Conservation (phyloP, 768 basidiomycete species). For the Pleurotus djamor region DNA sequence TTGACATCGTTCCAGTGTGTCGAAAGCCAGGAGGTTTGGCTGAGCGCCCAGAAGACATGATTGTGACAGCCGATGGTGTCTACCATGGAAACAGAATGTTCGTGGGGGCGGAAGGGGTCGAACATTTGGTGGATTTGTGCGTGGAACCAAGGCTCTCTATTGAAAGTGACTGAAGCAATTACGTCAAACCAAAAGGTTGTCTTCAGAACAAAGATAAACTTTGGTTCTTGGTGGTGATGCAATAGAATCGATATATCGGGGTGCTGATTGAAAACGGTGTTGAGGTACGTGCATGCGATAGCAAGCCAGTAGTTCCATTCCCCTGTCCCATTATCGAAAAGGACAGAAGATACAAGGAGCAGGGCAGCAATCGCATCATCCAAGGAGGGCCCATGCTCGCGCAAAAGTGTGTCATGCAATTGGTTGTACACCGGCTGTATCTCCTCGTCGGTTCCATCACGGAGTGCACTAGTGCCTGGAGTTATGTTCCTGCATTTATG, state of each 20-base stretch:
- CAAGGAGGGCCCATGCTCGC: not conserved
- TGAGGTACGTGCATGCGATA: conserved; percentile 57
- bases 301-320: conserved; percentile 69
- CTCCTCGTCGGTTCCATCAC: no score
- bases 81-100: conserved; percentile 63
- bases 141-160: conserved; percentile 55
- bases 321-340: conserved; percentile 76
- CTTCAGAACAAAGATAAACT: conserved; percentile 72
- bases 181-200: conserved; percentile 90
- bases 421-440: not conserved
- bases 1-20: not conserved
- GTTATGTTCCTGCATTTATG: conserved; percentile 12
- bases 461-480: not conserved
- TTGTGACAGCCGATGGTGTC: conserved; percentile 86
- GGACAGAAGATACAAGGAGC: conserved; percentile 73
- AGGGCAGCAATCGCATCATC: conserved; percentile 81
- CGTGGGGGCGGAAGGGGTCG: conserved; percentile 24
- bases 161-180: conserved; percentile 73
- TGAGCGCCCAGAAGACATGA: conserved; percentile 69
- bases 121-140: conserved; percentile 56
- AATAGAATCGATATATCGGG: conserved; percentile 44
- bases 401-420: not conserved
- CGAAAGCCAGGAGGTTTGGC: not conserved
- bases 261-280: conserved; percentile 38
- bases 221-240: conserved; percentile 33